Evolutionary conservation across 306 rosid genomes (phyloP).

Genomic region (Alnus rubra): DNA sequence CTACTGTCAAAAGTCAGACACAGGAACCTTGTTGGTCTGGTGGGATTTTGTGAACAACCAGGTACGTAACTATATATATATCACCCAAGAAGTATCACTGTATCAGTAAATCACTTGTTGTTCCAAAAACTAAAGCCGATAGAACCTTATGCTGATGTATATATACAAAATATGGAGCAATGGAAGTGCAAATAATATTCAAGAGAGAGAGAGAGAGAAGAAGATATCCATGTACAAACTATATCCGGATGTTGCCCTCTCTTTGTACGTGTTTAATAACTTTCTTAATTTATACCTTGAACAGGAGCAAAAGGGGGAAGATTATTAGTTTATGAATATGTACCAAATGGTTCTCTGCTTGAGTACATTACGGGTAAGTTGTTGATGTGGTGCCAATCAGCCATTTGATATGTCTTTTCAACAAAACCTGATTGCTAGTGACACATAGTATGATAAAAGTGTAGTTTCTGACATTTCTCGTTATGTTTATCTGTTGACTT

Average conservation of each 20-base stretch:
- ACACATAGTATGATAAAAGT: too few relatives aligned
- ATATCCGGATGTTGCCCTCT: slow-evolving; percentile 7
- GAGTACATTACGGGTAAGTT: slow-evolving; percentile 64
- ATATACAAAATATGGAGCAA: too few relatives aligned
- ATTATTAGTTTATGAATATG: slow-evolving; percentile 73
- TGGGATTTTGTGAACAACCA: slow-evolving; percentile 82
- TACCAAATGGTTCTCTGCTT: slow-evolving; percentile 75
- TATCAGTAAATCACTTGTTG: too few relatives aligned
- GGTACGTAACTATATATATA: slow-evolving; percentile 33
- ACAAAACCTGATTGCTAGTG: too few relatives aligned
- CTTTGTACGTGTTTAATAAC: slow-evolving; percentile 21
- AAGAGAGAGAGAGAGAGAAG: not conserved
- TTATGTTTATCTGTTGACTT: not conserved
- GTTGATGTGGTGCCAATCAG: too few relatives aligned
- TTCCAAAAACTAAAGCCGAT: too few relatives aligned
- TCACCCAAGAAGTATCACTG: not conserved
- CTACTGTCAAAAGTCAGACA: slow-evolving; percentile 68
- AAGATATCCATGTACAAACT: not conserved
- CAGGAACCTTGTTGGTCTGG: slow-evolving; percentile 66
- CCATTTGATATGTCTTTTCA: too few relatives aligned
- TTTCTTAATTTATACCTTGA: slow-evolving; percentile 20
- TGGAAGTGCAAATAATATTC: not conserved
- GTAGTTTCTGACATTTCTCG: too few relatives aligned
- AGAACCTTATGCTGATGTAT: too few relatives aligned
- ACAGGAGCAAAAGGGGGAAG: slow-evolving; percentile 54